Conservation (phyloP, 148 eudicot genomes). For the Polygonum maritimum region DNA sequence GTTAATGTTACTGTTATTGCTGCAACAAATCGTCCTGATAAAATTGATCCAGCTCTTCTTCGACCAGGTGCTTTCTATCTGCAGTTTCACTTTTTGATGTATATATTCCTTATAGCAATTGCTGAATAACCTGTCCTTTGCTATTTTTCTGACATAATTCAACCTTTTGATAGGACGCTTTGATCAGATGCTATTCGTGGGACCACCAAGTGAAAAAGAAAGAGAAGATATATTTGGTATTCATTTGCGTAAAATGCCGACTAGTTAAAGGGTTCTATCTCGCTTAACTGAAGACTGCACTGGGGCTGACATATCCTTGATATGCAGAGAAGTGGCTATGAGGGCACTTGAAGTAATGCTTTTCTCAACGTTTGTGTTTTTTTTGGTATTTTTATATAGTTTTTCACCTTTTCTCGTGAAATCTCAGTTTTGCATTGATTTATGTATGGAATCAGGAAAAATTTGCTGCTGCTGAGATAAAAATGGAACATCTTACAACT, state of each 20-base stretch:
- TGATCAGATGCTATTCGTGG: constrained; percentile 75
- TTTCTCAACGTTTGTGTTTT: background rate
- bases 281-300: constrained; percentile 67
- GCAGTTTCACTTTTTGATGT: background rate
- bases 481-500: constrained; percentile 64
- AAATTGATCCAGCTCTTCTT: constrained; percentile 91
- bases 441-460: constrained; percentile 42
- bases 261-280: constrained; percentile 50
- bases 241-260: constrained; percentile 63
- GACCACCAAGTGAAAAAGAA: constrained; percentile 72
- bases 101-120: background rate
- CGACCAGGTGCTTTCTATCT: constrained; percentile 58
- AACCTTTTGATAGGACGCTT: constrained; percentile 60
- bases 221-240: constrained; percentile 66
- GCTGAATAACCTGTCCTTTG: background rate
- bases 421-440: background rate
- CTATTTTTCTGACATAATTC: background rate
- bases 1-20: constrained; percentile 90
- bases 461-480: constrained; percentile 48
- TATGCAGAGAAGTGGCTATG: constrained; percentile 76
- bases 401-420: background rate
- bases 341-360: constrained; percentile 64
- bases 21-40: constrained; percentile 96
- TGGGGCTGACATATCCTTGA: constrained; percentile 82
- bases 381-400: background rate